Base-by-base conservation (phyloP, 2,329 filamentous ascomycete genomes). In the Neonectria coccinea region DNA sequence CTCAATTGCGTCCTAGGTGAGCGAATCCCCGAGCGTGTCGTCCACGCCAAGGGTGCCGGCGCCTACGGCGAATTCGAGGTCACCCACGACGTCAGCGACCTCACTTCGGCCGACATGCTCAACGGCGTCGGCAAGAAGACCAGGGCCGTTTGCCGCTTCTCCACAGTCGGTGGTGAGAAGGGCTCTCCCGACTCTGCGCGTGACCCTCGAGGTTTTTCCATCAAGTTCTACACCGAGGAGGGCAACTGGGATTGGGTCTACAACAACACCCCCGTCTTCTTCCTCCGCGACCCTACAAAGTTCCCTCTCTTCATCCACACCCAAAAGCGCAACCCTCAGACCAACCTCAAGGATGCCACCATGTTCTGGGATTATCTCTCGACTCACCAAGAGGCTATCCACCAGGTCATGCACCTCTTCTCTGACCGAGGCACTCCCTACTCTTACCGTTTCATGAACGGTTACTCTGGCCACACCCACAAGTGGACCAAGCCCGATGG, bases 191-290 rank as follows among this genome's bases (percentile, higher is more conserved):
- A 93, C 69, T 88, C 88, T 0, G 88, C 86, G 7, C 85, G 91
- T 42, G 90, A 92, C 79, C 88, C 91, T 1, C 89, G 90, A 64
- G 90, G 90, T 1, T 92, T 92, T 72, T 88, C 90, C 4, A 63
- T 76, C 65, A 78, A 79, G 66, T 72, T 78, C 54, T 92, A 91
- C 72, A 92, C 90, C 0, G 88, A 91, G 41, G 88, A 92, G 68
- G 90, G 90, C 31, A 71, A 91, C 76, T 92, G 87, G 88, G 90
- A 92, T 75, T 88, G 89, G 84, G 90, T 92, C 25, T 90, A 87
- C 76, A 92, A 92, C 81, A 93, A 93, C 80, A 93, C 90, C 0
- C 91, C 91, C 3, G 84, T 93, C 27, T 94, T 94, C 83, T 93
- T 94, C 83, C 73, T 93, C 25, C 85, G 91, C 47, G 91, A 93